Evolutionary conservation across 345 rosid species (phyloP).

Genomic region (Carallia pectinifolia): DNA sequence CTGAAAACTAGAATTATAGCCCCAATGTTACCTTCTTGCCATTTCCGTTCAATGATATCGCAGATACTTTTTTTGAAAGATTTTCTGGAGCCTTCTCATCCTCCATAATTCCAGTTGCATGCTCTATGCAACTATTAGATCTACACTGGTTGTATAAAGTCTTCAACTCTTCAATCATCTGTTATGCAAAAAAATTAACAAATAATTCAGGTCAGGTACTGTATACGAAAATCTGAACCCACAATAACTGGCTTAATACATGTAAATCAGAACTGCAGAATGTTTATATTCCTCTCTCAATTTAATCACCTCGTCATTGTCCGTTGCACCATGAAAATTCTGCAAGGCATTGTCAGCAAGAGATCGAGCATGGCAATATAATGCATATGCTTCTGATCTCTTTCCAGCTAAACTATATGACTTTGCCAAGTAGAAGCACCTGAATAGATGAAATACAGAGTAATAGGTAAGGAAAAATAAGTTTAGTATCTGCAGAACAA

Average conservation of each 20-base stretch:
- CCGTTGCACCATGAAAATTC: slow-evolving; percentile 40
- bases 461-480: background rate
- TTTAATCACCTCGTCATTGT: slow-evolving; percentile 54
- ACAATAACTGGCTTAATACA: background rate
- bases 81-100: slow-evolving; percentile 75
- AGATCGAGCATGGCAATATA: slow-evolving; percentile 72
- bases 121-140: slow-evolving; percentile 89
- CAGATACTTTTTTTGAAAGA: slow-evolving; percentile 69
- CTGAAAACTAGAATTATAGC: background rate
- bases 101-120: slow-evolving; percentile 81
- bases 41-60: slow-evolving; percentile 57
- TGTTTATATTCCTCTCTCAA: background rate
- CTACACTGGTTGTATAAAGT: slow-evolving; percentile 63
- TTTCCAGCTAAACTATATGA: slow-evolving; percentile 94
- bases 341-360: slow-evolving; percentile 68
- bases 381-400: slow-evolving; percentile 78
- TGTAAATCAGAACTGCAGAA: too few relatives aligned
- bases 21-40: slow-evolving; percentile 56
- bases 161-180: slow-evolving; percentile 68
- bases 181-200: slow-evolving; percentile 15
- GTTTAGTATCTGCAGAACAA: background rate
- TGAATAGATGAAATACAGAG: slow-evolving; percentile 26
- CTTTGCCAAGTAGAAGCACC: slow-evolving; percentile 92
- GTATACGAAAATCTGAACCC: background rate
- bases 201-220: slow-evolving; percentile 5